Evolutionary conservation across 164 flowering plant species (phyloP).

Genomic region (Vitis labrusca): DNA sequence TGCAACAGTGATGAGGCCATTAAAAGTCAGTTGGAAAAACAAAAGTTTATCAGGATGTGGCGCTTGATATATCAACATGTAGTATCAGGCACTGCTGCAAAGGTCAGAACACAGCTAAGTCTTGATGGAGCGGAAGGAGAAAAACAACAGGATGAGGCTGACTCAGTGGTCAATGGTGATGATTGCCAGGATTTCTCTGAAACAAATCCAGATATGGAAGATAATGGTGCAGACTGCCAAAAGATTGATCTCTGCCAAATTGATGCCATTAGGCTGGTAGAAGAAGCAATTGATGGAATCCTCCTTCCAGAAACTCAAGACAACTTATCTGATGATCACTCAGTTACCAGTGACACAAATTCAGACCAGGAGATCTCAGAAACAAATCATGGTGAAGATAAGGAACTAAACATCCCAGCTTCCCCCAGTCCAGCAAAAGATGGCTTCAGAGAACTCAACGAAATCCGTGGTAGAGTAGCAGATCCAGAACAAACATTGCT

Average conservation of each 20-base stretch:
- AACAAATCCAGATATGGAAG: slow-evolving; percentile 9
- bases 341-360: slow-evolving; percentile 18
- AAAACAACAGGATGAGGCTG: slow-evolving; percentile 9
- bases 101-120: slow-evolving; percentile 25
- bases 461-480: neutral
- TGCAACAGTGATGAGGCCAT: neutral
- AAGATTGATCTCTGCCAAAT: slow-evolving; percentile 21
- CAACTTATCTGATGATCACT: slow-evolving; percentile 34
- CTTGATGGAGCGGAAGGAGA: slow-evolving; percentile 11
- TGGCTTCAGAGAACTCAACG: neutral
- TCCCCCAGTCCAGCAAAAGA: slow-evolving; percentile 8
- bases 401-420: neutral
- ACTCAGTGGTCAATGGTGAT: neutral
- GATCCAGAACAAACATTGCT: slow-evolving; percentile 6
- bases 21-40: slow-evolving; percentile 19
- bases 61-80: slow-evolving; percentile 46
- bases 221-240: slow-evolving; percentile 10
- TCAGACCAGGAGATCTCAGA: slow-evolving; percentile 25
- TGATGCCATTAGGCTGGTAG: slow-evolving; percentile 48
- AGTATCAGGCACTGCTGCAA: slow-evolving; percentile 24
- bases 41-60: slow-evolving; percentile 41
- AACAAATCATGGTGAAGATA: slow-evolving; percentile 5
- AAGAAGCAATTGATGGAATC: slow-evolving; percentile 55
- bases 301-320: slow-evolving; percentile 46
- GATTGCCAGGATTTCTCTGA: slow-evolving; percentile 4